Base-by-base conservation (phyloP, 2,329 filamentous ascomycete species). In the Nemania diffusa region DNA sequence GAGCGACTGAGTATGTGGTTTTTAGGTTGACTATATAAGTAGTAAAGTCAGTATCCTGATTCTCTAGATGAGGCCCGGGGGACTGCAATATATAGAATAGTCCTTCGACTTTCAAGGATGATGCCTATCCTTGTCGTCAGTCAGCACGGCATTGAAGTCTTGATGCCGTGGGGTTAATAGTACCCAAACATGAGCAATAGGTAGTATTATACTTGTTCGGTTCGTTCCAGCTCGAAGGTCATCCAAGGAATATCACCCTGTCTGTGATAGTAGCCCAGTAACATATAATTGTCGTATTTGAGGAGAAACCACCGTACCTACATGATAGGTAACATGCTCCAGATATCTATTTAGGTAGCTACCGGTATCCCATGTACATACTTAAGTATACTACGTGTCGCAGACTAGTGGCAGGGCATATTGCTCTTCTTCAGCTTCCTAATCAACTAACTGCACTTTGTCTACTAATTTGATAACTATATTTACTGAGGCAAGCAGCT, bases 101-200 rank as follows among this genome's bases (percentile, higher is more conserved):
- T 50, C 22, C 46, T 32, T 20, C 11, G 26, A 13, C 50, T 11
- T 53, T 26, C 40, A 44, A 44, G 40, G 29, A 26, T 56, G 56
- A 34, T 67, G 24, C 42, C 15, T 24, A 64, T 52, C 64, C 64
- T 60, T 55, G 56, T 57, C 42, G 60, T 42, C 48, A 29, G 55
- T 62, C 64, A 62, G 58, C 53, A 67, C 46, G 55, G 64, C 64
- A 59, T 50, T 57, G 20, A 22, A 53, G 40, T 27, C 27, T 37
- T 51, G 60, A 46, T 59, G 32, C 32, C 34, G 64, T 59, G 55
- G 64, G 64, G 59, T 58, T 20, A 29, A 66, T 52, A 32, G 62
- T 65, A 58, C 42, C 46, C 42, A 6, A 27, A 44, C 3, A 5
- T 26, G 44, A 62, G 22, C n/a, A 59, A 51, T 50, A 32, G 9